A percentile compares a stretch with the other conserved stretches of the same genome.
Conservation (phyloP, 306 rosid species). For the Pueraria montana region DNA sequence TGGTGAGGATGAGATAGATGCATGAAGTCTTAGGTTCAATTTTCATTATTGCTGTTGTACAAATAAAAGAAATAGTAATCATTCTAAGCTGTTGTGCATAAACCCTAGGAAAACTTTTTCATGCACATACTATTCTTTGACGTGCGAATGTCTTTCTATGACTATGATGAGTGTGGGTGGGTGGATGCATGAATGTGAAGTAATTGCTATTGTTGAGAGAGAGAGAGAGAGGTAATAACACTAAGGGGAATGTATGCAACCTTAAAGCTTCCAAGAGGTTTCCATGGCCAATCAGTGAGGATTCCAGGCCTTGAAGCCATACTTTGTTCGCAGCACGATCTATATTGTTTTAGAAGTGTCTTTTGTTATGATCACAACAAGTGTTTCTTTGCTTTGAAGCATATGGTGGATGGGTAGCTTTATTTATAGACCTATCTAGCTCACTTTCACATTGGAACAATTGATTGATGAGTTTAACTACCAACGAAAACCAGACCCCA, state of each 20-base stretch:
- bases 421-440: background rate
- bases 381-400: background rate
- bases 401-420: background rate
- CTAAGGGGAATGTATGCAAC: slow-evolving; percentile 28
- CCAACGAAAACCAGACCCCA: background rate
- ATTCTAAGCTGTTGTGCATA: background rate
- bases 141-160: background rate
- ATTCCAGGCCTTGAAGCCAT: slow-evolving; percentile 78
- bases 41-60: no score
- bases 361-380: background rate
- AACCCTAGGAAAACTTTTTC: background rate
- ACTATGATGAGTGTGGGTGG: background rate
- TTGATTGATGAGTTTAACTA: background rate
- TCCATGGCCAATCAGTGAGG: slow-evolving; percentile 82
- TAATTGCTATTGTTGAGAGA: no score
- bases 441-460: background rate
- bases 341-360: background rate
- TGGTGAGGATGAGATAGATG: no score
- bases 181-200: background rate
- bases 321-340: background rate
- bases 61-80: no score
- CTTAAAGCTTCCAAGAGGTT: slow-evolving; percentile 68
- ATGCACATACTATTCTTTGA: background rate
- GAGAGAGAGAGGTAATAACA: no score
- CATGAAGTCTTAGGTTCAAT: no score